Conservation (phyloP, 768 basidiomycete species). For the Auriscalpium orientale region DNA sequence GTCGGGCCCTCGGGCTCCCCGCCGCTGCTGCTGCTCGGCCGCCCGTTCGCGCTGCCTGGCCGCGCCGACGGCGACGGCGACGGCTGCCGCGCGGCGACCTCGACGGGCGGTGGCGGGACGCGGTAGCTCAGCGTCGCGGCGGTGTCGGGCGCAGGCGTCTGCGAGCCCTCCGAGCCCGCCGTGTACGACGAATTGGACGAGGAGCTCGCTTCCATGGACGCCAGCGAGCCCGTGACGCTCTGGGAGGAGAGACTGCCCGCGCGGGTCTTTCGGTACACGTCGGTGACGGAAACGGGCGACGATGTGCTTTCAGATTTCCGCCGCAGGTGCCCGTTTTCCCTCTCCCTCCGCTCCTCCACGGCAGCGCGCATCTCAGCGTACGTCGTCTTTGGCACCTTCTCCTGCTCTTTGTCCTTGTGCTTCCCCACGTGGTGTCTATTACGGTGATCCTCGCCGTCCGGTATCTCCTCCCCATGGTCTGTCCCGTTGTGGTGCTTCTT, state of each 20-base stretch:
- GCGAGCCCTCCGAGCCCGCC: not conserved
- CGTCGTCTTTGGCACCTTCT: conserved; percentile 39
- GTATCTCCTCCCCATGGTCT: not conserved
- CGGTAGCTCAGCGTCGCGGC: not conserved
- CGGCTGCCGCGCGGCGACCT: too few species aligned
- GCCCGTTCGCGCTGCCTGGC: not conserved
- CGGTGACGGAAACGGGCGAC: conserved; percentile 29
- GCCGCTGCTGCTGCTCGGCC: not conserved
- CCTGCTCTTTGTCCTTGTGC: conserved; percentile 24
- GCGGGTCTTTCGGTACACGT: conserved; percentile 19
- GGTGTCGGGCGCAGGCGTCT: not conserved
- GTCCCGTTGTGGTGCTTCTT: conserved; percentile 39
- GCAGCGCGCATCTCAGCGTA: conserved; percentile 73
- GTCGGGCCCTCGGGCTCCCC: not conserved
- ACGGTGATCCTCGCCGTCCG: conserved; percentile 15
- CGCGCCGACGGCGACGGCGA: not conserved
- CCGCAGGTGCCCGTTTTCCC: conserved; percentile 27
- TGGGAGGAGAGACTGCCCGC: conserved; percentile 21
- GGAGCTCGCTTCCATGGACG: conserved; percentile 20
- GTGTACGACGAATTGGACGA: conserved; percentile 17
- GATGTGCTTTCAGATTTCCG: conserved; percentile 18
- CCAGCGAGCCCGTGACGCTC: conserved; percentile 14
- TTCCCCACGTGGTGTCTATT: too few species aligned
- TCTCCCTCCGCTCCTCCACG: conserved; percentile 57
- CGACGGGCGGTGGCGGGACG: not conserved